phyloP scores from a whole-genome alignment of 2,329 filamentous ascomycete species.

The Trichophaea hybrida region DNA sequence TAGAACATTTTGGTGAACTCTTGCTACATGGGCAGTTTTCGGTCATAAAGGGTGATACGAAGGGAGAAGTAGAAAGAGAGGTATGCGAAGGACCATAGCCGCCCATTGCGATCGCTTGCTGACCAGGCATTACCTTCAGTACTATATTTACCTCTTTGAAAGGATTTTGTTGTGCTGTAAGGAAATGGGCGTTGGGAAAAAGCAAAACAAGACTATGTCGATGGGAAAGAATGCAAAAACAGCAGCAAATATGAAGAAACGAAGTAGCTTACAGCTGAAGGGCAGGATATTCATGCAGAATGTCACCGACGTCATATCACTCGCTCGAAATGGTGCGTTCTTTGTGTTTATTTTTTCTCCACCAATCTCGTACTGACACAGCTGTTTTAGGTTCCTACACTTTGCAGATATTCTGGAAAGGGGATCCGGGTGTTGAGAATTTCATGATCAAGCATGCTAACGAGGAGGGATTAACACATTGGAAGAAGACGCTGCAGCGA shows the following conservation, averaged over 20 bases:
- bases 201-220: conserved; percentile 49
- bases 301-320: conserved; percentile 81
- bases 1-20: conserved; percentile 81
- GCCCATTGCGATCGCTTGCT: conserved; percentile 23
- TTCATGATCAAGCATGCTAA: conserved; percentile 89
- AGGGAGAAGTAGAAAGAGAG: conserved; percentile 83
- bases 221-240: conserved; percentile 31
- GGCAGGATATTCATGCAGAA: conserved; percentile 99
- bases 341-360: conserved; percentile 8
- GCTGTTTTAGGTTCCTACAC: conserved; percentile 65
- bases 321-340: conserved; percentile 67
- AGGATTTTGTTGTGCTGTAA: conserved; percentile 94
- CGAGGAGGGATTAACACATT: conserved; percentile 86
- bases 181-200: conserved; percentile 78
- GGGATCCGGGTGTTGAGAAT: conserved; percentile 86
- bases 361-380: not conserved
- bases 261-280: conserved; percentile 81
- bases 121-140: conserved; percentile 40
- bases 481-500: conserved; percentile 41
- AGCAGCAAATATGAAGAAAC: conserved; percentile 39
- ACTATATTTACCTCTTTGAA: conserved; percentile 95
- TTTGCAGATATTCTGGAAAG: conserved; percentile 97
- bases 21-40: conserved; percentile 81
- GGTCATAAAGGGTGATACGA: conserved; percentile 65
- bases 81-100: conserved; percentile 37